Base-by-base conservation (phyloP, 495 filamentous ascomycete genomes). In the Clohesyomyces aquaticus region DNA sequence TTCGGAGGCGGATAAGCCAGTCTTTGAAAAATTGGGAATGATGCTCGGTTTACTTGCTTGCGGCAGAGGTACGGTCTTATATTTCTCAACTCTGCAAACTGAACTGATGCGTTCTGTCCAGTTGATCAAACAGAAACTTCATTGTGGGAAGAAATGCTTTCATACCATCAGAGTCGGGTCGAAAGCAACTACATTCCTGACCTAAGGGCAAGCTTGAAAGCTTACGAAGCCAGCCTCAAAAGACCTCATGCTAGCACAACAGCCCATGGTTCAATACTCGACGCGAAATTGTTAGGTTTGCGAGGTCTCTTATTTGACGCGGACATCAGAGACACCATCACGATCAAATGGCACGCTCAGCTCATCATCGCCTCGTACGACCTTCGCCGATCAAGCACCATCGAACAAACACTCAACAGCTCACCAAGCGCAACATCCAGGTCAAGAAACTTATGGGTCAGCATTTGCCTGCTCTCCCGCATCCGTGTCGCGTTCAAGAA, bases 131-230 rank as follows among this genome's bases (percentile, higher is more conserved):
- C 27, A 51, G 48, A 51, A 16, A 22, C 23, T n/a, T 29, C n/a
- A 1, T 47, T 51, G 19, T 61, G 47, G 57, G 22, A 61, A 32
- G 57, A 61, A 29, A 29, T 61, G 57, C 14, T 61, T 11, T 50
- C 27, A 41, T 61, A 61, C 35, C 47, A 61, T 51, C 47, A 61
- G 21, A 32, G 22, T 38, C 47, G 47, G 11, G 52, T 61, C 16
- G 4, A 61, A 32, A 35, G 21, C 27, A 52, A 26, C 57, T 61
- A 51, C 26, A 61, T 61, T 2, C 57, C 57, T 41, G 45, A 32
- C 42, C 48, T 61, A 35, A 61, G 57, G 35, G 57, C 57, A 11
- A 52, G 47, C 29, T 61, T 61, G 27, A 61, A 61, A 52, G 57
- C 25, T 61, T 46, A 26, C 38, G 29, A 56, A 14, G 35, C 21